These are phyloP conservation scores for Cetradonia linearis DNA, from an alignment of 495 filamentous ascomycete species.

Conservation along the genomic window DNA sequence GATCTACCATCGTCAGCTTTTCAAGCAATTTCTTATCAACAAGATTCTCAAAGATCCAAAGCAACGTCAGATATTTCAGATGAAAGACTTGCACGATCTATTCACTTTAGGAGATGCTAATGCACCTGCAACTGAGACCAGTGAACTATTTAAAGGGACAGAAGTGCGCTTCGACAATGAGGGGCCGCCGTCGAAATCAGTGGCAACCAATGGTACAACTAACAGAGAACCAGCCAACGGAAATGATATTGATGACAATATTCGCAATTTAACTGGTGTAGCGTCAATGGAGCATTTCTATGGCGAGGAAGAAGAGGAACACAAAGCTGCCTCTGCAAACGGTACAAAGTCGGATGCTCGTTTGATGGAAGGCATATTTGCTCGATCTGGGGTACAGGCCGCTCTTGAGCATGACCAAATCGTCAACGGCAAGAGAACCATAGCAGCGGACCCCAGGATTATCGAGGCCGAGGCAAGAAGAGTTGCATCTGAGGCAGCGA, in stretches of 20 bases:
- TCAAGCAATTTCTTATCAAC: slow-evolving; percentile 90
- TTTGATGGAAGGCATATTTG: slow-evolving; percentile 79
- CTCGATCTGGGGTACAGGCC: slow-evolving; percentile 70
- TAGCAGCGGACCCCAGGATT: slow-evolving; percentile 58
- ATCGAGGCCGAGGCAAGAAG: slow-evolving; percentile 71
- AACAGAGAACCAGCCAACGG: slow-evolving; percentile 12
- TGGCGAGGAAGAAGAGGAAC: slow-evolving; percentile 33
- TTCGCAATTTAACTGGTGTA: slow-evolving; percentile 47
- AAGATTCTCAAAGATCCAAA: slow-evolving; percentile 91
- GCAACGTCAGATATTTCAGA: slow-evolving; percentile 73
- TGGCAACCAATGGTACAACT: slow-evolving; percentile 22
- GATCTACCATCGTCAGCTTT: slow-evolving; percentile 96
- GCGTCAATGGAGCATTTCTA: slow-evolving; percentile 47
- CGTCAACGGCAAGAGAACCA: slow-evolving; percentile 53
- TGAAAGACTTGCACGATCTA: slow-evolving; percentile 79
- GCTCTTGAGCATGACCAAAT: slow-evolving; percentile 85
- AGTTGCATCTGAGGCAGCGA: slow-evolving; percentile 67
- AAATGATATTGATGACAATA: slow-evolving; percentile 22
- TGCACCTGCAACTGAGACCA: slow-evolving; percentile 68
- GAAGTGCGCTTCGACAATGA: slow-evolving; percentile 55
- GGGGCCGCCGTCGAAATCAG: slow-evolving; percentile 25
- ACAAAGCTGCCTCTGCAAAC: slow-evolving; percentile 36
- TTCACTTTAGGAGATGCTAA: slow-evolving; percentile 67
- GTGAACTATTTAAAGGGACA: slow-evolving; percentile 70
- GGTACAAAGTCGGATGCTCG: slow-evolving; percentile 44